Conservation (phyloP, 169 alveolate genomes). For the Eimeria zaria region DNA sequence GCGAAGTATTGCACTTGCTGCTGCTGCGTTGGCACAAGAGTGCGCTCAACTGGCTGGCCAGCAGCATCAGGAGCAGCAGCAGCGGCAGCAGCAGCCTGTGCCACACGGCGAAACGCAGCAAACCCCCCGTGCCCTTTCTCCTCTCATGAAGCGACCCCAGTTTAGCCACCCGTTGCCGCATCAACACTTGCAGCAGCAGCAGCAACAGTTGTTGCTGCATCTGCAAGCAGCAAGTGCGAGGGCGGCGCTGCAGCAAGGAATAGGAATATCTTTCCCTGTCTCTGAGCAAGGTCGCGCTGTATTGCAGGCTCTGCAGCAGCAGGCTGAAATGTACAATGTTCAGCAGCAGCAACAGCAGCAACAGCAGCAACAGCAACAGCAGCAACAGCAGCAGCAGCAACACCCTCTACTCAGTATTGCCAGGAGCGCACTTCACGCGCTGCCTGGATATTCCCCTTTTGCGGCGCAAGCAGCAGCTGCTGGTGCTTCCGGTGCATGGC, state of each 20-base stretch:
- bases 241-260: slow-evolving; percentile 67
- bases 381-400: slow-evolving; percentile 51
- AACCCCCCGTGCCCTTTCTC: slow-evolving; percentile 47
- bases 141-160: slow-evolving; percentile 40
- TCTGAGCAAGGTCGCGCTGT: slow-evolving; percentile 71
- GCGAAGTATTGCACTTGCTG: slow-evolving; percentile 39
- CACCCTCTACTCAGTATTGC: slow-evolving; percentile 55
- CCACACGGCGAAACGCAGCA: slow-evolving; percentile 15
- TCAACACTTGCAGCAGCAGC: slow-evolving; percentile 73
- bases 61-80: slow-evolving; percentile 38
- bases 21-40: slow-evolving; percentile 57
- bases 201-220: slow-evolving; percentile 54
- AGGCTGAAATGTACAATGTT: slow-evolving; percentile 55
- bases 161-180: slow-evolving; percentile 61
- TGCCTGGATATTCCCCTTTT: slow-evolving; percentile 73
- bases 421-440: slow-evolving; percentile 53
- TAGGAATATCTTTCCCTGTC: slow-evolving; percentile 28
- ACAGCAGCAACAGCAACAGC: slow-evolving; percentile 18
- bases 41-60: slow-evolving; percentile 68
- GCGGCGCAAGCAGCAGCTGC: slow-evolving; percentile 67
- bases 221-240: slow-evolving; percentile 75
- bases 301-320: slow-evolving; percentile 74
- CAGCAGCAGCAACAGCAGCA: slow-evolving; percentile 53
- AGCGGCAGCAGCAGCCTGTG: slow-evolving; percentile 58
- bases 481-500: slow-evolving; percentile 47